These are phyloP conservation scores for Epichloe sp. DNA, from an alignment of 2,329 filamentous ascomycete genomes.

Conservation along the genomic window DNA sequence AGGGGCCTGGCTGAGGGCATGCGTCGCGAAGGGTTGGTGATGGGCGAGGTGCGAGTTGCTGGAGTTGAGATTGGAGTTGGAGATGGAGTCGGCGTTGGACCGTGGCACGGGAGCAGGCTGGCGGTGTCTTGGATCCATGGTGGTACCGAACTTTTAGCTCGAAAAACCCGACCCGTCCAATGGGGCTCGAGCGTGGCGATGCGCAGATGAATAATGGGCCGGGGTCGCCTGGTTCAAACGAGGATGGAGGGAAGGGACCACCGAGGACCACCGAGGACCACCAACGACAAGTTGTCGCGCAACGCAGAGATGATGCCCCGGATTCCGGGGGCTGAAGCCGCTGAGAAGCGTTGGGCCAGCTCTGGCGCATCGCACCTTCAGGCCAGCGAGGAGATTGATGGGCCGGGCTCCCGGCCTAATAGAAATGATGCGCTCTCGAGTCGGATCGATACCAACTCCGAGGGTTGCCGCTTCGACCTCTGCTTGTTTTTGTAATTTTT, in stretches of 20 bases:
- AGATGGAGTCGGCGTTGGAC: slow-evolving; percentile 1
- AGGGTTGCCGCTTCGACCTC: too few relatives aligned
- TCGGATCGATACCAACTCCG: background rate
- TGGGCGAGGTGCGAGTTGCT: slow-evolving; percentile 4
- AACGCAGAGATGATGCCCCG: background rate
- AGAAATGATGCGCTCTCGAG: too few relatives aligned
- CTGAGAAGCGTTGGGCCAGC: background rate
- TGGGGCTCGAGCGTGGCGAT: slow-evolving; percentile 1
- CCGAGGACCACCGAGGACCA: background rate
- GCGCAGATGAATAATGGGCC: background rate
- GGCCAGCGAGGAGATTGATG: background rate
- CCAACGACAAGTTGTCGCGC: too few relatives aligned
- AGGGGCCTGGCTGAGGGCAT: slow-evolving; percentile 6
- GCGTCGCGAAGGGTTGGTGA: slow-evolving; percentile 1
- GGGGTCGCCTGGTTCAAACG: background rate
- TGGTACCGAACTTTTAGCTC: slow-evolving; percentile 24
- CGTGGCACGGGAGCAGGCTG: slow-evolving; percentile 9
- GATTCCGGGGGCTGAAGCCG: background rate
- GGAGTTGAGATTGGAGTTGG: background rate
- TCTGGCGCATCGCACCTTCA: slow-evolving; percentile 1
- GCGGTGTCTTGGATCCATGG: slow-evolving; percentile 18
- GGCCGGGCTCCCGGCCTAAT: background rate
- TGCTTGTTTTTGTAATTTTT: too few relatives aligned
- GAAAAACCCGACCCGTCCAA: slow-evolving; percentile 14
- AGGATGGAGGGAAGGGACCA: background rate